Evolutionary conservation across 805 yeast genomes (phyloP), one percentile per base, ranked within the genome.

Genomic region (Blastobotrys muscicola): DNA sequence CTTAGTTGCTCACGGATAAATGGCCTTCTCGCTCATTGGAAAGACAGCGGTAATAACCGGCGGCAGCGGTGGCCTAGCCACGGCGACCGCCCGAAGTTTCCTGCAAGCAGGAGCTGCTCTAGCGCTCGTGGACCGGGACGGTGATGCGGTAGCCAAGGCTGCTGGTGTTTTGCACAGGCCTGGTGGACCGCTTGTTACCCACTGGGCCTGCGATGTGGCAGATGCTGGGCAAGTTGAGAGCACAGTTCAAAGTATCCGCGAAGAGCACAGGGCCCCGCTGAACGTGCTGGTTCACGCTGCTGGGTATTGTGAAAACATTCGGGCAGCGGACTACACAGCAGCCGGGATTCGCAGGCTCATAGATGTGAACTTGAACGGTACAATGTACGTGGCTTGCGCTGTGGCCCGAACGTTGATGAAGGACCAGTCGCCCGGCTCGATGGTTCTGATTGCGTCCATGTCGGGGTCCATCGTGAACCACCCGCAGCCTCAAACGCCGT

Each of bases 401-500:
- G 73, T 82, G 59, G 89, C 87, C 40, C 75, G 74, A 58, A 79
- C 82, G 3, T 69, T 81, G 51, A 79, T 78, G 50, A 71, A 66
- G 39, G 72, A 53, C 38, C 44, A 45, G 36, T 36, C 80, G 9
- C 66, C 66, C 42, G 95, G 95, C 32, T 80, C 94, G 2, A 70
- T 87, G 54, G 76, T 86, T 51, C 71, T 84, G 59, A 84, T 95
- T 2, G 87, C 94, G 2, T 83, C 94, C 36, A 86, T 86, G 83
- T 81, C 90, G 20, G 95, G 84, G 4, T 84, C 78, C 62, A 80
- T 87, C 53, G 87, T 78, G 53, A 86, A 86, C 64, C 75, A 78
- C 45, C 96, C 95, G 20, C 90, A 86, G 62, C 70, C 76, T 53
- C 95, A 86, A 66, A 72, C 77, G 50, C 83, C 83, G 53, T 83